These are phyloP conservation scores for Circinella umbellata DNA, from an alignment of 371 early-diverging fungal species.

Conservation along the genomic window DNA sequence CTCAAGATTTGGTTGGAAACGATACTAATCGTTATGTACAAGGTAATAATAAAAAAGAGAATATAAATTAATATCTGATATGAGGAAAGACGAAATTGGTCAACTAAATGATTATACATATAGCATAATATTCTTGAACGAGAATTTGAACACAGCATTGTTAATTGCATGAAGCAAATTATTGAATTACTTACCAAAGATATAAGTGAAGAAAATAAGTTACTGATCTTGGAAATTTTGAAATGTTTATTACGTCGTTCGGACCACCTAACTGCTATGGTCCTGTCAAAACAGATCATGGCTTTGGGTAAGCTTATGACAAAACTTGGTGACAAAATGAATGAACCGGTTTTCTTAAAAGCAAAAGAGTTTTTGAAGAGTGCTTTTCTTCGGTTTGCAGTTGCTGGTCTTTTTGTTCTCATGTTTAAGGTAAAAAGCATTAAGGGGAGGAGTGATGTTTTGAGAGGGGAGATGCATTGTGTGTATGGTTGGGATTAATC, in stretches of 20 bases:
- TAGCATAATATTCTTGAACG: conserved; percentile 57
- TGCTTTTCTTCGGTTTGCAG: conserved; percentile 64
- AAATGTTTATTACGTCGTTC: conserved; percentile 60
- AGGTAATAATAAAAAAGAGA: conserved; percentile 33
- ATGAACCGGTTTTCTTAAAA: conserved; percentile 59
- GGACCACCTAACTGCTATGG: conserved; percentile 64
- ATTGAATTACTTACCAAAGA: conserved; percentile 51
- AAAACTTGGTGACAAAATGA: conserved; percentile 41
- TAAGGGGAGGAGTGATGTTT: neutral
- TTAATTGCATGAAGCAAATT: conserved; percentile 52
- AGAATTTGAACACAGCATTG: conserved; percentile 44
- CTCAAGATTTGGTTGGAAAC: conserved; percentile 64
- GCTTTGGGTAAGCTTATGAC: conserved; percentile 64
- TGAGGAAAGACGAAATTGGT: no score
- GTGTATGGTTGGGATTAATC: neutral
- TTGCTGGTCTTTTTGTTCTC: conserved; percentile 65
- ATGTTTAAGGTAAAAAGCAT: conserved; percentile 54
- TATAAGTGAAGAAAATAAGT: conserved; percentile 65
- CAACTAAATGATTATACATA: no score
- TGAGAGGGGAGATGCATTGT: no score
- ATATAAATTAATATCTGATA: no score
- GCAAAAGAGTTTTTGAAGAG: conserved; percentile 61
- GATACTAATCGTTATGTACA: conserved; percentile 61
- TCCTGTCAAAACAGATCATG: conserved; percentile 64
- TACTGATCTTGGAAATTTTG: conserved; percentile 59